A percentile compares a stretch with the other conserved stretches of the same genome.
Conservation (phyloP, 305 asterid species). For the Ajuga reptans region DNA sequence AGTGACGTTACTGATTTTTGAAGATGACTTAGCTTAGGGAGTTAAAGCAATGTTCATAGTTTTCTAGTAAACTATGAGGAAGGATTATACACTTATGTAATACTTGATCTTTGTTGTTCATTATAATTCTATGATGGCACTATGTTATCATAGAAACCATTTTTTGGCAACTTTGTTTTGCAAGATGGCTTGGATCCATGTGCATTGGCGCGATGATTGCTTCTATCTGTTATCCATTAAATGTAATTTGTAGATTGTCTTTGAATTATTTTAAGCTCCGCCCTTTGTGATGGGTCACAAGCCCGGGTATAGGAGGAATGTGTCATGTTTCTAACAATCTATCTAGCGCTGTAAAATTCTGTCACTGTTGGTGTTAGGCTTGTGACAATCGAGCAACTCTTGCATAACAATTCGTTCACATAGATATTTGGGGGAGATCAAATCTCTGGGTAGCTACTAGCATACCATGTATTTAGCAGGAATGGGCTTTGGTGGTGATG, state of each 20-base stretch:
- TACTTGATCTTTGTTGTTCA: neutral
- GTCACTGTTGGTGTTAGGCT: neutral
- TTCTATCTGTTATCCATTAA: neutral
- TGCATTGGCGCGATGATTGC: neutral
- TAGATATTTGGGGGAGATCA: neutral
- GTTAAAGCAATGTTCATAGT: neutral
- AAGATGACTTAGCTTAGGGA: conserved; percentile 3
- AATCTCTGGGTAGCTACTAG: neutral
- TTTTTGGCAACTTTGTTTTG: neutral
- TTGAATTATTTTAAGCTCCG: neutral
- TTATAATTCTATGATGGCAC: neutral
- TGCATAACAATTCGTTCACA: neutral
- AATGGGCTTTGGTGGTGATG: neutral
- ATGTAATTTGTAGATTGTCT: neutral
- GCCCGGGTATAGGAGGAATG: neutral
- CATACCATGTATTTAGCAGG: neutral
- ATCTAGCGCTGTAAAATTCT: neutral
- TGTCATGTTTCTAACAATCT: neutral
- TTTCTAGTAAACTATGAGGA: neutral
- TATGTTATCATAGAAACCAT: neutral
- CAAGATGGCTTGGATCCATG: neutral
- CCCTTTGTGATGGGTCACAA: neutral
- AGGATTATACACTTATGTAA: neutral
- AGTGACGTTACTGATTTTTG: neutral
- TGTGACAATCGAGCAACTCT: neutral